Evolutionary conservation across 495 filamentous ascomycete genomes (phyloP).

Genomic region (Trichoderma reesei): DNA sequence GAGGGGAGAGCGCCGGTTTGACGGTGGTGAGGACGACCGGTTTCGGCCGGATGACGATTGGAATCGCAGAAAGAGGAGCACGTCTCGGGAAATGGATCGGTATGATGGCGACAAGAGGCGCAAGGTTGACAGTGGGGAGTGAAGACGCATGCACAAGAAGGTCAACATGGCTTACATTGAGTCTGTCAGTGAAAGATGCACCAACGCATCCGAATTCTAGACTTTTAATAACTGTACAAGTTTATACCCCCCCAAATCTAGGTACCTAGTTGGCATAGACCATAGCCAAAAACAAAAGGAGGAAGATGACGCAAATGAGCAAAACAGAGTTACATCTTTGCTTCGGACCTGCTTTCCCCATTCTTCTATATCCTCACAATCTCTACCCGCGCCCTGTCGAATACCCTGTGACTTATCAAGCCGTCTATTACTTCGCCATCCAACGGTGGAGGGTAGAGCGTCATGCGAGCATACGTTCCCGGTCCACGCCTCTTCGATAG

Average conservation of each 20-base stretch:
- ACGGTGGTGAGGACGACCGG: conserved; percentile 48
- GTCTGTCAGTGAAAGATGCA: neutral
- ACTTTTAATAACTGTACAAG: neutral
- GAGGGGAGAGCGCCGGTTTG: conserved; percentile 14
- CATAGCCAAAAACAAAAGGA: neutral
- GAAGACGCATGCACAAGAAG: neutral
- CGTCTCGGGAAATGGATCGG: conserved; percentile 50
- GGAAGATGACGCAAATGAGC: neutral
- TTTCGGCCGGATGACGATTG: conserved; percentile 53
- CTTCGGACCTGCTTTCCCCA: neutral
- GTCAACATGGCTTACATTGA: neutral
- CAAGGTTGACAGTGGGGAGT: conserved; percentile 38
- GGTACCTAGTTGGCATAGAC: neutral
- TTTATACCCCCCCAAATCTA: neutral
- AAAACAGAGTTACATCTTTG: neutral
- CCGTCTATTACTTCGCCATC: conserved; percentile 46
- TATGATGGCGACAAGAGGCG: conserved; percentile 56
- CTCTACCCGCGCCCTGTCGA: conserved; percentile 75
- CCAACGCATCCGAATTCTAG: neutral
- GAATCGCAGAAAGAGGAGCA: conserved; percentile 51
- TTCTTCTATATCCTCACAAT: conserved; percentile 58
- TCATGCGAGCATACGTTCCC: conserved; percentile 73
- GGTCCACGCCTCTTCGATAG: conserved; percentile 72
- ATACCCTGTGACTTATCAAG: conserved; percentile 61
- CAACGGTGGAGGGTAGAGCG: conserved; percentile 52